These are phyloP conservation scores for Epicoccum nigrum DNA, from an alignment of 2,329 filamentous ascomycete species.

Conservation along the genomic window DNA sequence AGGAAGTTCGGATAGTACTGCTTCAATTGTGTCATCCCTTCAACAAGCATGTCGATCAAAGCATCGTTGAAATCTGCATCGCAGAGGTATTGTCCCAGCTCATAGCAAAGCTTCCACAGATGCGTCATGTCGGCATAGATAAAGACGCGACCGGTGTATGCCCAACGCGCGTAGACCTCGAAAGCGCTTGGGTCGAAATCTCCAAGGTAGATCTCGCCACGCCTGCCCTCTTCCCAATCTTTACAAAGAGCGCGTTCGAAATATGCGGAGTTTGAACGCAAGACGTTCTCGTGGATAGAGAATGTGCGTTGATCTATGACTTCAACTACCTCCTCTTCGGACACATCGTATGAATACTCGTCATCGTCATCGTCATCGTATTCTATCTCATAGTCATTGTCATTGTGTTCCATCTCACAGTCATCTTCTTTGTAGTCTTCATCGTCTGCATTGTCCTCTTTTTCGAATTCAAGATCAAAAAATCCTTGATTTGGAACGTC, in stretches of 20 bases:
- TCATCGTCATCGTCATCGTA: background rate
- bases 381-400: background rate
- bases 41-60: background rate
- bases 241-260: background rate
- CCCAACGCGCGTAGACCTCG: background rate
- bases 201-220: background rate
- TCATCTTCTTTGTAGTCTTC: too few species aligned
- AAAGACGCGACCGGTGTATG: background rate
- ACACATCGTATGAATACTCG: background rate
- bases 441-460: too few species aligned
- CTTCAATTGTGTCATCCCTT: background rate
- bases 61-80: background rate
- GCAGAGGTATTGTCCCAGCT: background rate
- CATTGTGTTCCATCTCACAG: too few species aligned
- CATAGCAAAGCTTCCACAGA: background rate
- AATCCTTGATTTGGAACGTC: too few species aligned
- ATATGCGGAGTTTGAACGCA: background rate
- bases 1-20: background rate
- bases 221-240: background rate
- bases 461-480: too few species aligned
- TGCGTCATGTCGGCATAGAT: background rate
- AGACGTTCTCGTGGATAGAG: background rate
- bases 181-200: background rate
- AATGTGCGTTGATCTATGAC: background rate
- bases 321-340: background rate